Evolutionary conservation across 768 basidiomycete species (phyloP).

Genomic region (Clavaria fumosa): DNA sequence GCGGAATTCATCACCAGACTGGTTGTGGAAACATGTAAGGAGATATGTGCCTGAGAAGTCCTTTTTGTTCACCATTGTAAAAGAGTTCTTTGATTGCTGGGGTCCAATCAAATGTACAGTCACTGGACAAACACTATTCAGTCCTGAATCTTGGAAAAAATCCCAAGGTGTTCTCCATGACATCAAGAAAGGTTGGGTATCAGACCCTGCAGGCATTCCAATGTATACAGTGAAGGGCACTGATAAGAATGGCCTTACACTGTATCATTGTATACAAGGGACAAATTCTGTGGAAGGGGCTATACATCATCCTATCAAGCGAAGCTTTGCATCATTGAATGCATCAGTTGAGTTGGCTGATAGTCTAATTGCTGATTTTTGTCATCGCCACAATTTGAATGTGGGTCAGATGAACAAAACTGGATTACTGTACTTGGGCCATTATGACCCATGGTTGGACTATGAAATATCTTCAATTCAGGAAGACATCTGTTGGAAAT

Average conservation of each 20-base stretch:
- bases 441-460: slow-evolving; percentile 11
- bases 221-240: slow-evolving; percentile 8
- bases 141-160: background rate
- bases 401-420: slow-evolving; percentile 7
- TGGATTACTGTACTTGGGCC: slow-evolving; percentile 7
- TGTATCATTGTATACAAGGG: slow-evolving; percentile 10
- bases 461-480: slow-evolving; percentile 8
- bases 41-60: slow-evolving; percentile 10
- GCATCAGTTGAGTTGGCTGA: slow-evolving; percentile 13
- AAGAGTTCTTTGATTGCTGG: slow-evolving; percentile 11
- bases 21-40: slow-evolving; percentile 9
- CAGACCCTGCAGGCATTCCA: slow-evolving; percentile 10
- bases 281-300: slow-evolving; percentile 16
- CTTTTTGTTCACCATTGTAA: slow-evolving; percentile 8
- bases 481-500: slow-evolving; percentile 7
- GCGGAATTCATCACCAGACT: slow-evolving; percentile 5
- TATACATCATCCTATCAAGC: slow-evolving; percentile 11
- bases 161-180: slow-evolving; percentile 8
- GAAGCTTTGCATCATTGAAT: slow-evolving; percentile 13
- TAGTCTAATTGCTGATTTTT: slow-evolving; percentile 10
- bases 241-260: slow-evolving; percentile 10
- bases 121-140: slow-evolving; percentile 4
- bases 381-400: slow-evolving; percentile 10
- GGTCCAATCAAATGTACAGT: slow-evolving; percentile 3
- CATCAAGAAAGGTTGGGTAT: slow-evolving; percentile 10